Evolutionary conservation across 768 basidiomycete genomes (phyloP).

Genomic region (Lactarius trivialis): DNA sequence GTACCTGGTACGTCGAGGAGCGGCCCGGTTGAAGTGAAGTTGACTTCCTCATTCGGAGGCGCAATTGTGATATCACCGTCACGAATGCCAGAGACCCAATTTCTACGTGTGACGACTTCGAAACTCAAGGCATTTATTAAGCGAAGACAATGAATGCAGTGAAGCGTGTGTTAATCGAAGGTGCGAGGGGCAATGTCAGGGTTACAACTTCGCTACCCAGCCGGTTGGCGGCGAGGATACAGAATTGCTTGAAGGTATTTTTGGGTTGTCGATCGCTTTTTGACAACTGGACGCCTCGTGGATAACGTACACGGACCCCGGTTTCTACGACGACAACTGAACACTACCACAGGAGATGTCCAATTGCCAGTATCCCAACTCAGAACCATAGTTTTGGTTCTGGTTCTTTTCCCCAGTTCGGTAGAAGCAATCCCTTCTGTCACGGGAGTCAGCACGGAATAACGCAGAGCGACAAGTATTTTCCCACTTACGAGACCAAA

Average conservation of each 20-base stretch:
- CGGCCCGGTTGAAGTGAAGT: not conserved
- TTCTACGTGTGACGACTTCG: not conserved
- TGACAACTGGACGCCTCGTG: not conserved
- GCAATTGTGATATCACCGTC: too few relatives aligned
- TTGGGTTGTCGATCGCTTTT: not conserved
- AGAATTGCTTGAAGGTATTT: not conserved
- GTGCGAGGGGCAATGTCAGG: not conserved
- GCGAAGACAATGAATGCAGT: not conserved
- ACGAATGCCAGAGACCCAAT: not conserved
- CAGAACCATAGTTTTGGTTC: slow-evolving; percentile 20
- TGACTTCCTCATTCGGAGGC: not conserved
- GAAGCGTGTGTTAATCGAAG: not conserved
- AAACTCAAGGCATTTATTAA: not conserved
- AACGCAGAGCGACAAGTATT: not conserved
- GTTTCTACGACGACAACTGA: not conserved
- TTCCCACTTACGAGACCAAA: slow-evolving; percentile 17
- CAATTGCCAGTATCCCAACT: not conserved
- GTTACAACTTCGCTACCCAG: not conserved
- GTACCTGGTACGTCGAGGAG: not conserved
- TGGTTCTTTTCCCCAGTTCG: slow-evolving; percentile 16
- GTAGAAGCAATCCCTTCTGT: slow-evolving; percentile 11
- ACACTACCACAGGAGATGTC: not conserved
- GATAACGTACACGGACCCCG: not conserved
- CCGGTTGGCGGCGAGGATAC: not conserved
- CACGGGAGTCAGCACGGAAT: not conserved